These are phyloP conservation scores for Boletus patriciae DNA, from an alignment of 768 basidiomycete genomes.

Conservation along the genomic window DNA sequence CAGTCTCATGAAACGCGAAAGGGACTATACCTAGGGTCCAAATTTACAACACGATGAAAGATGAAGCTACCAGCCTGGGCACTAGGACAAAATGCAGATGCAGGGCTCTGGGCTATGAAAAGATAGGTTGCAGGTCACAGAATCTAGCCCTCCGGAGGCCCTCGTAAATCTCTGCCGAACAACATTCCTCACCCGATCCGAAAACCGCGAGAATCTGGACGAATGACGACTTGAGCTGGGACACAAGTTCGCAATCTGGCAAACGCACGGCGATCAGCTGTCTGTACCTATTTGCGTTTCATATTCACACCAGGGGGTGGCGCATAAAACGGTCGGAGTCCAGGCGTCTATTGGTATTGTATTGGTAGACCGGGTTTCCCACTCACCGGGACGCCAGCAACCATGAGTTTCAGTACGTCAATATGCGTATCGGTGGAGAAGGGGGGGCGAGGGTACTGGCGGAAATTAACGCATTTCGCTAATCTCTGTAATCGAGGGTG, in stretches of 20 bases:
- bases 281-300: slow-evolving; percentile 20
- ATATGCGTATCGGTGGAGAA: slow-evolving; percentile 1
- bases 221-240: neutral
- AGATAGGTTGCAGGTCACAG: neutral
- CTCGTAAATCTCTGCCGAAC: neutral
- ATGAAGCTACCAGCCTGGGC: neutral
- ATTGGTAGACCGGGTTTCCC: slow-evolving; percentile 9
- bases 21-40: slow-evolving; percentile 8
- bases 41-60: neutral
- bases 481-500: slow-evolving; percentile 18
- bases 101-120: slow-evolving; percentile 1
- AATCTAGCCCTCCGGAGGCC: neutral
- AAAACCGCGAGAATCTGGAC: slow-evolving; percentile 12
- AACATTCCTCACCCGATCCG: neutral
- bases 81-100: neutral
- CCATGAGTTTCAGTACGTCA: slow-evolving; percentile 18
- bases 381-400: neutral
- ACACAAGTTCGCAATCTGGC: slow-evolving; percentile 1
- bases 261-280: slow-evolving; percentile 30
- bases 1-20: neutral
- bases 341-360: neutral
- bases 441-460: slow-evolving; percentile 2
- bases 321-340: slow-evolving; percentile 6
- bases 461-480: slow-evolving; percentile 25
- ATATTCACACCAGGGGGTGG: slow-evolving; percentile 23